phyloP scores from a whole-genome alignment of 1,284 basidiomycete species.

The Porphyrellus sp. region DNA sequence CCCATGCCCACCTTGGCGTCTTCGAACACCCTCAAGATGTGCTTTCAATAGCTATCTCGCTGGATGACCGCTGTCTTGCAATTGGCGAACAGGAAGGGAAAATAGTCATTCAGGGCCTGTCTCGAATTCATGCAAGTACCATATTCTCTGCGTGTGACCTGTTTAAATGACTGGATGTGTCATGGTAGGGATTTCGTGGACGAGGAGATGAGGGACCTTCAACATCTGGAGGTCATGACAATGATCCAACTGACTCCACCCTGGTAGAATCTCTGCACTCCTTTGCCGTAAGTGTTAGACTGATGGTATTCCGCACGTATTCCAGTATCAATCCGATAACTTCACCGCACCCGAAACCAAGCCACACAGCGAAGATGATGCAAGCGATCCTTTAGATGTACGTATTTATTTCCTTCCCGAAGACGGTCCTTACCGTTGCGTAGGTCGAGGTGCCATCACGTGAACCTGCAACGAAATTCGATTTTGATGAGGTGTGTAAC shows the following conservation, averaged over 20 bases:
- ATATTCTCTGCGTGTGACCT: too few relatives aligned
- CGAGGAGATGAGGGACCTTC: too few relatives aligned
- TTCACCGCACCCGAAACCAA: neutral
- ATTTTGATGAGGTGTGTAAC: neutral
- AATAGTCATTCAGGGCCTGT: neutral
- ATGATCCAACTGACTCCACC: too few relatives aligned
- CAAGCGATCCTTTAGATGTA: neutral
- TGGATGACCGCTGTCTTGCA: neutral
- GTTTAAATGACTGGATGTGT: too few relatives aligned
- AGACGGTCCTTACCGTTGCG: neutral
- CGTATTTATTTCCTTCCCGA: neutral
- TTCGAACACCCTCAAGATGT: neutral
- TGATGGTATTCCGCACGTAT: neutral
- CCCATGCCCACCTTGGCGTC: neutral
- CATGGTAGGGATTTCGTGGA: too few relatives aligned
- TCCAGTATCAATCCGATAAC: neutral
- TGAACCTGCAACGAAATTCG: neutral
- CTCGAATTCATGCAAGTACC: neutral
- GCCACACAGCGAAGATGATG: neutral
- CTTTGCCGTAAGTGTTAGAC: neutral
- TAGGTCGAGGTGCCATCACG: neutral
- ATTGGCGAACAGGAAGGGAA: neutral
- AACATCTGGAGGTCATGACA: too few relatives aligned
- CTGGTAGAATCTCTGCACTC: too few relatives aligned
- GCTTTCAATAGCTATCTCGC: constrained; percentile 1